Evolutionary conservation across 441 rosid species (phyloP).

Genomic region (Populus hybrid): DNA sequence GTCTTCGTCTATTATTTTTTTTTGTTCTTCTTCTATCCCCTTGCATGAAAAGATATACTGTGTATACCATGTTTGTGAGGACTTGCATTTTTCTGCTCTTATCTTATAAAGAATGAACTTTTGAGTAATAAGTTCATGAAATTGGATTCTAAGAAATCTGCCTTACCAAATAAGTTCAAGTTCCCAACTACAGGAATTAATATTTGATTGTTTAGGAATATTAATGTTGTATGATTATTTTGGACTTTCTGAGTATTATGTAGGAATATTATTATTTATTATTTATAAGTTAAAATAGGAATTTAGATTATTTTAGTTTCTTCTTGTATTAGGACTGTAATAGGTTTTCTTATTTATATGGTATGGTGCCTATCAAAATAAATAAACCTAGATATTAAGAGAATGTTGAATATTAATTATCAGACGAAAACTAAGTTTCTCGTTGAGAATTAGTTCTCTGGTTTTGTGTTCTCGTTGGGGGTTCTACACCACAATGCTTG

Average conservation of each 20-base stretch:
- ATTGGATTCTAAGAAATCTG: neutral
- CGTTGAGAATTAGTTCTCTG: neutral
- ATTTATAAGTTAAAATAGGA: neutral
- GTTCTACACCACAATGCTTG: neutral
- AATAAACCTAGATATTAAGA: neutral
- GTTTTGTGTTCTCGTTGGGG: neutral
- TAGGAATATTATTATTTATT: no score
- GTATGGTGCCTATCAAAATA: neutral
- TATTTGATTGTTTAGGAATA: neutral
- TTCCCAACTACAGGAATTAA: neutral
- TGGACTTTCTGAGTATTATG: neutral
- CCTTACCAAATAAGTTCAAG: neutral
- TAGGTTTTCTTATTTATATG: neutral
- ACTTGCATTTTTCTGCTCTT: neutral
- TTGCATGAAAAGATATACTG: neutral
- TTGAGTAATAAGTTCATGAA: neutral
- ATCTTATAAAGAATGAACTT: neutral
- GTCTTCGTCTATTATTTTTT: neutral
- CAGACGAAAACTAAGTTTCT: neutral
- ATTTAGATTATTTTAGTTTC: neutral
- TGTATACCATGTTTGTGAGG: neutral
- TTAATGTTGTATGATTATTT: neutral
- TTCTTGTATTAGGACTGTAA: neutral
- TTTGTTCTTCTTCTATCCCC: neutral
- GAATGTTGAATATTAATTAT: neutral